Conservation (phyloP, 2,329 filamentous ascomycete genomes). For the Conoideocrella luteorostrata region DNA sequence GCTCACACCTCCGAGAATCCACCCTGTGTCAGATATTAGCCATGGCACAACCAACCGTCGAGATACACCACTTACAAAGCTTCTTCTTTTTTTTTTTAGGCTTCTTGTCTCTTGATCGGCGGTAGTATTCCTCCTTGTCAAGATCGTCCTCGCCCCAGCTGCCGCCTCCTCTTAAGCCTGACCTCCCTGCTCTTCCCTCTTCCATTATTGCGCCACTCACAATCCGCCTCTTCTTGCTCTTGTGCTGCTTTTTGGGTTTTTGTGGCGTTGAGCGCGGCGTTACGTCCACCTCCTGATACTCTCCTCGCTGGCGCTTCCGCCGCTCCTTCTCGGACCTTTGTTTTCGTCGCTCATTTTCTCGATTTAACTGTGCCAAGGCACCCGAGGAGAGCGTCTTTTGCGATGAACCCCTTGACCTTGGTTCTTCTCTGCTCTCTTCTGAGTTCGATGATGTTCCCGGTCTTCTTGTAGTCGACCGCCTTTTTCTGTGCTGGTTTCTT, state of each 20-base stretch:
- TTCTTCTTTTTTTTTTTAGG: conserved; percentile 53
- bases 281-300: conserved; percentile 5
- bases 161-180: conserved; percentile 38
- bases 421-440: conserved; percentile 25
- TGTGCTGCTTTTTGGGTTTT: conserved; percentile 27
- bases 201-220: conserved; percentile 65
- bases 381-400: conserved; percentile 36
- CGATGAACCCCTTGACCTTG: conserved; percentile 13
- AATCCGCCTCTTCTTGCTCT: conserved; percentile 50
- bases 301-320: conserved; percentile 11
- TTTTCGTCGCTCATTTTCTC: conserved; percentile 48
- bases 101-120: conserved; percentile 36
- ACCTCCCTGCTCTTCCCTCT: conserved; percentile 46
- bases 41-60: no score
- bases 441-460: conserved; percentile 21
- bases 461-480: conserved; percentile 25
- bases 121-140: conserved; percentile 43
- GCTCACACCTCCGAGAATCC: conserved; percentile 46
- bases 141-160: conserved; percentile 35
- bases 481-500: conserved; percentile 30
- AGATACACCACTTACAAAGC: conserved; percentile 44
- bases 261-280: conserved; percentile 5
- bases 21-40: conserved; percentile 31
- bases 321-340: conserved; percentile 33
- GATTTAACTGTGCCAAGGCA: conserved; percentile 60